Evolutionary conservation across 169 alveolate species (phyloP).

Genomic region (Plasmodium knowlesi): DNA sequence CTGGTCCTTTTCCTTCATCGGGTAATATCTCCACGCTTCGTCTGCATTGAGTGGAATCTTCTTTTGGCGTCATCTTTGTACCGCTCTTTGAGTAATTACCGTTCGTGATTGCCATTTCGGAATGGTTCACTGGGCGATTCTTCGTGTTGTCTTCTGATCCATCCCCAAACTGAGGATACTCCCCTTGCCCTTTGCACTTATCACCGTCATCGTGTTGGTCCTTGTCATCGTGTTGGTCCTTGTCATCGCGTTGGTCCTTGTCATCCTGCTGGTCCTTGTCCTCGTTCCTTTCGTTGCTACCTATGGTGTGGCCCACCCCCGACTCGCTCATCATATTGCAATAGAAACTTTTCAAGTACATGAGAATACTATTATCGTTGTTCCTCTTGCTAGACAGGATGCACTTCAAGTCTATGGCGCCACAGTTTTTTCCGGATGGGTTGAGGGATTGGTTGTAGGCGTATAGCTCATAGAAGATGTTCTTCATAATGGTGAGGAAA

Average conservation of each 20-base stretch:
- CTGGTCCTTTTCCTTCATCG: neutral
- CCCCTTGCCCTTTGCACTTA: neutral
- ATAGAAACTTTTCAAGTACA: constrained; percentile 51
- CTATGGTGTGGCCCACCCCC: neutral
- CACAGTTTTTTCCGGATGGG: neutral
- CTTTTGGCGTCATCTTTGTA: neutral
- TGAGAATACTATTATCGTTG: constrained; percentile 41
- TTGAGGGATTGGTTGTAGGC: constrained; percentile 60
- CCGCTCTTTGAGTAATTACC: neutral
- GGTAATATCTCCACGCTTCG: neutral
- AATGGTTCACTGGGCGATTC: neutral
- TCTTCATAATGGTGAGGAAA: constrained; percentile 51
- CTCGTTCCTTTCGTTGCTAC: neutral
- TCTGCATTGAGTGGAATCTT: neutral
- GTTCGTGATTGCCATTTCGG: neutral
- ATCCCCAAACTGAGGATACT: neutral
- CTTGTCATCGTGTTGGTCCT: neutral
- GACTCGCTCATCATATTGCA: constrained; percentile 42
- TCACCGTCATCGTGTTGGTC: neutral
- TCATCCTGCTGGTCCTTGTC: neutral
- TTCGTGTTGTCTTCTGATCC: neutral
- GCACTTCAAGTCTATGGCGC: constrained; percentile 13
- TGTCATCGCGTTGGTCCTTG: neutral
- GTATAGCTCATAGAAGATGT: constrained; percentile 60
- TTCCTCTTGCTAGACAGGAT: constrained; percentile 48